Base-by-base conservation (phyloP, 1,139 yeast species). In the Suhomyces kunorum region DNA sequence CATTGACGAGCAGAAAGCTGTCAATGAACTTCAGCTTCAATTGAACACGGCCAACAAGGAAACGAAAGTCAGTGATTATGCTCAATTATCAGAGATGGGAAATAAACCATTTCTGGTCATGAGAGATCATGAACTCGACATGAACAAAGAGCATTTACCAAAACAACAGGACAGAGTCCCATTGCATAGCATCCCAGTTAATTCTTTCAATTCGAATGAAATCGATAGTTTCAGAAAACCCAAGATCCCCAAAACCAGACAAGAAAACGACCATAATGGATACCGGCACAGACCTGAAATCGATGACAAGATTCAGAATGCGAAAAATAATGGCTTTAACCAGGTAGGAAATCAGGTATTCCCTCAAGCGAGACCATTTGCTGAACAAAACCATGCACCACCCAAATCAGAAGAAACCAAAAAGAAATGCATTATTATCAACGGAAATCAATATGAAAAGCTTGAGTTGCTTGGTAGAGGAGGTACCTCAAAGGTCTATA, bases 401-500 rank as follows among this genome's bases (percentile, higher is more conserved):
- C 38, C 26, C 11, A 34, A 47, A 9, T 46, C 48, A 14, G 58
- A 53, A 17, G 48, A 46, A 12, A 55, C 56, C 23, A 63, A 53
- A 36, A 58, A 59, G 42, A 69, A 68, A 44, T 48, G 61, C 16
- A 63, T 72, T 8, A 55, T 56, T 1, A 67, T 72, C 13, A 87
- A 88, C 57, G 81, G 78, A 3, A 71, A 72, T 31, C 75, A 74
- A 29, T 90, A 87, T 56, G 94, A 85, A 51, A 78, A 84, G 43
- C 64, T 87, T 16, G 96, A 88, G 53, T 67, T 87, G 14, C 62
- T 92, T 13, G 98, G 98, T 11, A 76, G 85, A 54, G 98, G 98
- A 24, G 98, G 98, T 0, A 78, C 97, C 0, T 89, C 98, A 0
- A 87, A 85, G 55, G 98, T 92, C 13, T 92, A 84, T 67, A 84